These are phyloP conservation scores for Cercospora nicotianae DNA, from an alignment of 2,329 filamentous ascomycete species.

Conservation along the genomic window DNA sequence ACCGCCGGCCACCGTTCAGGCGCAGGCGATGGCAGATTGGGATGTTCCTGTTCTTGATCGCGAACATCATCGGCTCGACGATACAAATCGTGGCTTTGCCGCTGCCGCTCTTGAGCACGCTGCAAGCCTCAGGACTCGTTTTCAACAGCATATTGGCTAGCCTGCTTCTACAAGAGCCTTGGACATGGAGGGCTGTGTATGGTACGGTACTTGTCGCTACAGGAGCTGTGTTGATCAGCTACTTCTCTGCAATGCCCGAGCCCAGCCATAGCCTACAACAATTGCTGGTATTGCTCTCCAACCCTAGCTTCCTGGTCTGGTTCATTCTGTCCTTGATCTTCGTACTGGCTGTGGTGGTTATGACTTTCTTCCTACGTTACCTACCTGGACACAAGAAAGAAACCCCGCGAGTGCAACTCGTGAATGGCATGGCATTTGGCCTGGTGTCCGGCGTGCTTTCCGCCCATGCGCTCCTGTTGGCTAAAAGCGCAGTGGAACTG, in stretches of 20 bases:
- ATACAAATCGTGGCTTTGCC: conserved; percentile 97
- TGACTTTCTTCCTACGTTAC: conserved; percentile 53
- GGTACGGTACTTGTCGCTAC: conserved; percentile 84
- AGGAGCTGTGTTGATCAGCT: conserved; percentile 87
- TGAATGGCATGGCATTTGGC: conserved; percentile 83
- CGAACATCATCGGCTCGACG: conserved; percentile 90
- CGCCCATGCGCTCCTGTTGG: conserved; percentile 87
- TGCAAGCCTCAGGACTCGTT: conserved; percentile 93
- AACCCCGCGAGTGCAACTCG: conserved; percentile 54
- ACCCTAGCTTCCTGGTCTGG: conserved; percentile 80
- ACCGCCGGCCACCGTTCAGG: conserved; percentile 81
- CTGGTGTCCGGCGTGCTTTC: conserved; percentile 87
- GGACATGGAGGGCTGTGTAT: conserved; percentile 87
- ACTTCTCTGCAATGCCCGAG: conserved; percentile 90
- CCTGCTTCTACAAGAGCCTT: conserved; percentile 86
- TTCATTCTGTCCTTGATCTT: conserved; percentile 80
- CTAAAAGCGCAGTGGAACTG: conserved; percentile 94
- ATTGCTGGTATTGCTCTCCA: conserved; percentile 71
- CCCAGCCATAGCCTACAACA: conserved; percentile 86
- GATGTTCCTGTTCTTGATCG: conserved; percentile 95
- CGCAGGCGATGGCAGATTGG: conserved; percentile 91
- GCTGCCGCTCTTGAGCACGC: conserved; percentile 86
- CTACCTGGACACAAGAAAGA: conserved; percentile 36
- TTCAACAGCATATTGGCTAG: conserved; percentile 99
- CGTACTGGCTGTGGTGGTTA: conserved; percentile 63